phyloP scores from a whole-genome alignment of 2,329 filamentous ascomycete species.

The Cryphonectria radicalis region DNA sequence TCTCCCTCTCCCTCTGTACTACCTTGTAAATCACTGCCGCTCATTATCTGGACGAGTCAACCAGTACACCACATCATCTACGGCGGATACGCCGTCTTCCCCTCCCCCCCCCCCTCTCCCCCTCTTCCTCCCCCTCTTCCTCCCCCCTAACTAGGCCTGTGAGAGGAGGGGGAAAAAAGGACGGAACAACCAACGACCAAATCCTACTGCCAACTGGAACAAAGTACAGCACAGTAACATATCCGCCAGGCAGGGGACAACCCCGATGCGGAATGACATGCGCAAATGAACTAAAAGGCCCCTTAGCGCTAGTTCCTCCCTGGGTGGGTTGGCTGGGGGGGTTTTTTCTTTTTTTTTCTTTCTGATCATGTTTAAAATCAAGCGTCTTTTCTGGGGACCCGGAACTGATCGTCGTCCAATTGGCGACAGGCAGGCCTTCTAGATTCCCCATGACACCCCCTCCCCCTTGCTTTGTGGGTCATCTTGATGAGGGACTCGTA shows the following conservation, averaged over 20 bases:
- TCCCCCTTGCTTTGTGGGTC: slow-evolving; percentile 7
- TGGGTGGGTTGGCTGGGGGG: background rate
- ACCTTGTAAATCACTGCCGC: background rate
- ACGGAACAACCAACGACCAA: background rate
- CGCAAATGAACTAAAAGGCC: background rate
- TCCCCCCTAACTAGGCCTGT: background rate
- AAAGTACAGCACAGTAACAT: background rate
- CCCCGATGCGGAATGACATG: slow-evolving; percentile 5
- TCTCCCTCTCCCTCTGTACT: background rate
- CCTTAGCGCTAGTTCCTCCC: background rate
- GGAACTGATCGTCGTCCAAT: slow-evolving; percentile 20
- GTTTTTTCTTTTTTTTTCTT: background rate
- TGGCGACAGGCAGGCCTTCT: slow-evolving; percentile 1
- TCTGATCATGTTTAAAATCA: slow-evolving; percentile 18
- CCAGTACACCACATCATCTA: background rate
- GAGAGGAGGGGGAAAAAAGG: background rate
- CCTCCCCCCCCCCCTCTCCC: no score
- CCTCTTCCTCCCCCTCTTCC: no score
- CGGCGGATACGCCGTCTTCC: background rate
- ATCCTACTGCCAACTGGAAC: background rate
- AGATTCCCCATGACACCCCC: slow-evolving; percentile 10
- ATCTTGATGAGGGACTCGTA: slow-evolving; percentile 27
- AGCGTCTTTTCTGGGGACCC: slow-evolving; percentile 21
- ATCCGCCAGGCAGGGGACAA: background rate
- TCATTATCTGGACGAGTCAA: background rate